Conservation (phyloP, 345 rosid species). For the Gossypium herbaceum region DNA sequence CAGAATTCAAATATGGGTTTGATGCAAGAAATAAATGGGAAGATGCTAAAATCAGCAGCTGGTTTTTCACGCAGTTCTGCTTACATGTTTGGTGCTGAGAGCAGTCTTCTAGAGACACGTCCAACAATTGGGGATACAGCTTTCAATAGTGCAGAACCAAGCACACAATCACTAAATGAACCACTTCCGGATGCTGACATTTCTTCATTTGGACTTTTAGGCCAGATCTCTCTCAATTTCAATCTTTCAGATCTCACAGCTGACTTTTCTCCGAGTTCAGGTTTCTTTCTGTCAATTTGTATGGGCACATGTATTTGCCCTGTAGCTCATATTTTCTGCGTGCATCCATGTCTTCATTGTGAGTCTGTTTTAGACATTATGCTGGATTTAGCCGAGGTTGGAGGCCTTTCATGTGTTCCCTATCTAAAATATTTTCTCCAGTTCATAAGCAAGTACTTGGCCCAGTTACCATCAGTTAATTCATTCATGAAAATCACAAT, state of each 20-base stretch:
- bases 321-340: neutral
- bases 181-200: constrained; percentile 64
- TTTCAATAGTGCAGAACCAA: constrained; percentile 67
- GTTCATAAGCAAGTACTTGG: neutral
- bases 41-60: constrained; percentile 69
- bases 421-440: neutral
- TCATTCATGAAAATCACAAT: neutral
- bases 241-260: constrained; percentile 91
- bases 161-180: constrained; percentile 65
- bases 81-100: constrained; percentile 67
- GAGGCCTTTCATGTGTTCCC: neutral
- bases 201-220: constrained; percentile 70
- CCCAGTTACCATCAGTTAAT: neutral
- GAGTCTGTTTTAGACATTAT: neutral
- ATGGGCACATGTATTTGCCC: neutral
- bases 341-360: neutral
- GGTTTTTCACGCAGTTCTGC: constrained; percentile 61
- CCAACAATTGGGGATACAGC: constrained; percentile 62
- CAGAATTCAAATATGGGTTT: constrained; percentile 65
- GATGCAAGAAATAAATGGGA: constrained; percentile 77
- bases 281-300: constrained; percentile 31
- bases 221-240: constrained; percentile 72
- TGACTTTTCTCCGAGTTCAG: constrained; percentile 81
- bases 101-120: constrained; percentile 57
- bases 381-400: neutral